Percentiles rank a stretch among this genome's conserved stretches.
These are phyloP conservation scores for Clonostachys rosea DNA, from an alignment of 2,329 filamentous ascomycete genomes.

Conservation along the genomic window DNA sequence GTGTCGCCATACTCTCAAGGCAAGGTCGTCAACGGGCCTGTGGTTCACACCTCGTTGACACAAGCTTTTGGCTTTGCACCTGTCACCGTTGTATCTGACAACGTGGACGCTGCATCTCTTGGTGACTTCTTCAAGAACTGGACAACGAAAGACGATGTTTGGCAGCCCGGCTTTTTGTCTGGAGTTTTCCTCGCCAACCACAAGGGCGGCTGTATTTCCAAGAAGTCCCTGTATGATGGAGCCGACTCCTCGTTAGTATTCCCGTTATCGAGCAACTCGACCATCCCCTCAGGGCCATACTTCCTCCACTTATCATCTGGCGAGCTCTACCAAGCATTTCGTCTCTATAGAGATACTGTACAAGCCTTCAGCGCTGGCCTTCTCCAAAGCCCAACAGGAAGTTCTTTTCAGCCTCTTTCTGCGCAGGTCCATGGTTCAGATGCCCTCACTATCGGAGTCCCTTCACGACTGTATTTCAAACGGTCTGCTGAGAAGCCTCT, in stretches of 20 bases:
- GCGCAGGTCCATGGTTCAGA: constrained; percentile 13
- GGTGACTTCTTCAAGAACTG: constrained; percentile 19
- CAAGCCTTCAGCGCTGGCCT: constrained; percentile 22
- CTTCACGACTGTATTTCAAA: constrained; percentile 55
- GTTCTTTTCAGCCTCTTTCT: constrained; percentile 21
- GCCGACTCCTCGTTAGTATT: constrained; percentile 8
- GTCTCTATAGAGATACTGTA: constrained; percentile 27
- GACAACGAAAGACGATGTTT: constrained; percentile 18
- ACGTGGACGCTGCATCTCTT: constrained; percentile 10
- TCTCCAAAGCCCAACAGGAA: constrained; percentile 18
- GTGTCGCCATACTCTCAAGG: constrained; percentile 24
- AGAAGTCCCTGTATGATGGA: constrained; percentile 8
- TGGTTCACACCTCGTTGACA: constrained; percentile 6
- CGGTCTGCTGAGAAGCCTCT: constrained; percentile 49
- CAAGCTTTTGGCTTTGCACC: constrained; percentile 22
- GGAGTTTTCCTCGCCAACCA: constrained; percentile 12
- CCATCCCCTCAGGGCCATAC: constrained; percentile 26
- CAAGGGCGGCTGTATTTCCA: constrained; percentile 5
- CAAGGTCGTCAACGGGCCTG: constrained; percentile 9
- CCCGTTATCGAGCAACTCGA: constrained; percentile 6
- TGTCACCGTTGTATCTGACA: constrained; percentile 22
- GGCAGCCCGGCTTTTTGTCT: constrained; percentile 13
- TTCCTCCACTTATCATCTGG: constrained; percentile 24
- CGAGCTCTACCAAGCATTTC: constrained; percentile 22
- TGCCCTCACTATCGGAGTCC: constrained; percentile 37